Conservation (phyloP, 1,139 yeast genomes). For the Pichia terricola region DNA sequence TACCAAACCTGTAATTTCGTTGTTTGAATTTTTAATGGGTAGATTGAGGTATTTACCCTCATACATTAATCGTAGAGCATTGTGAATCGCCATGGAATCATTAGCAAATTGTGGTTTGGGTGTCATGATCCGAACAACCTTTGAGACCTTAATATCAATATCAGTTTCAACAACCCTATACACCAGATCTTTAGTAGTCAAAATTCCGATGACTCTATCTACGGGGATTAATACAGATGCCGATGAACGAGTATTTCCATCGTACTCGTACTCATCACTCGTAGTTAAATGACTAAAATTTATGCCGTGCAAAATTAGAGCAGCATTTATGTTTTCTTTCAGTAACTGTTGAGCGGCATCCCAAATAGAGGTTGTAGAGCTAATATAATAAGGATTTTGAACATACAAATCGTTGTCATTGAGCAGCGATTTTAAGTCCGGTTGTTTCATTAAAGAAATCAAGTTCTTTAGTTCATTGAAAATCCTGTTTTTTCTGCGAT, state of each 20-base stretch:
- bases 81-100: slow-evolving; percentile 27
- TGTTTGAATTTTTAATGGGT: slow-evolving; percentile 26
- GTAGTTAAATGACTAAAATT: background rate
- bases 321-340: slow-evolving; percentile 28
- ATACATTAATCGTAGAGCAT: slow-evolving; percentile 33
- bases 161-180: slow-evolving; percentile 29
- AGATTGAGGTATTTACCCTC: slow-evolving; percentile 33
- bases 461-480: slow-evolving; percentile 27
- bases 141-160: slow-evolving; percentile 27
- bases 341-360: slow-evolving; percentile 28
- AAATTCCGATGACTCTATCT: slow-evolving; percentile 30
- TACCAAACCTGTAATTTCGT: slow-evolving; percentile 29
- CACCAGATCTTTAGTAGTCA: slow-evolving; percentile 33
- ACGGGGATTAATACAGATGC: background rate
- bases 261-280: no score
- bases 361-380: slow-evolving; percentile 26
- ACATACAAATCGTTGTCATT: slow-evolving; percentile 18
- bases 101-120: slow-evolving; percentile 34
- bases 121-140: slow-evolving; percentile 32
- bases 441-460: slow-evolving; percentile 29
- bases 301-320: slow-evolving; percentile 21
- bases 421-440: slow-evolving; percentile 27
- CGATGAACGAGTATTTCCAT: background rate
- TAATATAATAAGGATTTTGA: slow-evolving; percentile 25
- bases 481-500: slow-evolving; percentile 19